Evolutionary conservation across 2,329 filamentous ascomycete genomes (phyloP).

Genomic region (Trichoderma brevicompactum): DNA sequence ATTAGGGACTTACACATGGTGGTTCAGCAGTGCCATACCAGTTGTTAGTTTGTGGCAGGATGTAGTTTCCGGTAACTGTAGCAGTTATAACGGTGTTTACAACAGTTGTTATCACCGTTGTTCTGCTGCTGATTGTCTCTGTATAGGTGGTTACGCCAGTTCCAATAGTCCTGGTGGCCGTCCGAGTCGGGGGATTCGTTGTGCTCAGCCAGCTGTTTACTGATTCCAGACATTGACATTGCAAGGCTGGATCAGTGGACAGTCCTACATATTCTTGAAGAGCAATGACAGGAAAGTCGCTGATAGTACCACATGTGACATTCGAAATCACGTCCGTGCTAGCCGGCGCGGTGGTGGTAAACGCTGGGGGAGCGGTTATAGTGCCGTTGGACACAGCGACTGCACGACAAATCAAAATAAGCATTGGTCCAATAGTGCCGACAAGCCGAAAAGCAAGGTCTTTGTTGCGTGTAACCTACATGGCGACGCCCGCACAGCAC

Average conservation of each 20-base stretch:
- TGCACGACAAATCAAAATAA: neutral
- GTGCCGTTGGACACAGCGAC: conserved; percentile 6
- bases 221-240: conserved; percentile 22
- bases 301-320: neutral
- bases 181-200: conserved; percentile 3
- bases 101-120: conserved; percentile 3
- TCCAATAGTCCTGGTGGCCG: conserved; percentile 14
- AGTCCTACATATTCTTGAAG: conserved; percentile 15
- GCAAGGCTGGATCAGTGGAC: conserved; percentile 19
- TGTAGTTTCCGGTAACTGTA: conserved; percentile 22
- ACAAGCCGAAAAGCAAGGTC: neutral
- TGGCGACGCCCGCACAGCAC: conserved; percentile 13
- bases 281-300: neutral
- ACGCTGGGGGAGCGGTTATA: neutral
- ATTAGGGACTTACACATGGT: conserved; percentile 24
- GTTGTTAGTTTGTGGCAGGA: neutral
- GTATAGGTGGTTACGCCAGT: conserved; percentile 21
- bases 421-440: neutral
- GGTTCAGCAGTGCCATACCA: conserved; percentile 26
- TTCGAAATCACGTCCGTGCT: neutral
- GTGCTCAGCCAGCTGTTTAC: conserved; percentile 23
- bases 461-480: conserved; percentile 10
- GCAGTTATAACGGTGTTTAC: neutral
- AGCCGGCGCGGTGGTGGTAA: neutral
- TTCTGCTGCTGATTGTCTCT: neutral